phyloP scores from a whole-genome alignment of 768 basidiomycete species.

The Leccinum aurantiacum region DNA sequence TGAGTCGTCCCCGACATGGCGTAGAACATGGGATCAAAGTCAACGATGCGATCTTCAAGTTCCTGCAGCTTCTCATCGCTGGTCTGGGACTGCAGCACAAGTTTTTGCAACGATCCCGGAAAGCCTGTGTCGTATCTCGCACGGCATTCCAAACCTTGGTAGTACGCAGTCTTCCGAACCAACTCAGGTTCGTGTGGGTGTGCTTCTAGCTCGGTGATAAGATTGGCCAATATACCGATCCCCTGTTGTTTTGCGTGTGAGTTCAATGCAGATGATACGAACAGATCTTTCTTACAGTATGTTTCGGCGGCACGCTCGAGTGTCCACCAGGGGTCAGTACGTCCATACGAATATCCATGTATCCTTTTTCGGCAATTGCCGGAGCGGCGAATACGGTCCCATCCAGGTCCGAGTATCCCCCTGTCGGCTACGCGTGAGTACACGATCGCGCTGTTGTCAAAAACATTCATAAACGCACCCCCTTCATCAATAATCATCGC shows the following conservation, averaged over 20 bases:
- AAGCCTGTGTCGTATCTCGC: conserved; percentile 41
- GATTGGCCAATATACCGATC: conserved; percentile 51
- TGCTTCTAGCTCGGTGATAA: conserved; percentile 47
- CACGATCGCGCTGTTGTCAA: not conserved
- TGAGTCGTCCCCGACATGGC: conserved; percentile 27
- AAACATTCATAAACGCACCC: conserved; percentile 27
- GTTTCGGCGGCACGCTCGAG: conserved; percentile 52
- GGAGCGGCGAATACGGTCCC: conserved; percentile 29
- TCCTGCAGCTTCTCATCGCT: conserved; percentile 21
- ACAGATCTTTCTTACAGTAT: conserved; percentile 40
- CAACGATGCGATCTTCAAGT: conserved; percentile 16
- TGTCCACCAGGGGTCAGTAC: conserved; percentile 53
- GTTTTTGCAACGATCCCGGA: conserved; percentile 18
- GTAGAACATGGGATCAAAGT: conserved; percentile 24
- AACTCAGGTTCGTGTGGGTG: conserved; percentile 40
- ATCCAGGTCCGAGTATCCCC: conserved; percentile 27
- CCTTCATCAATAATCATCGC: conserved; percentile 61
- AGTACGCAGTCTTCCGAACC: conserved; percentile 24
- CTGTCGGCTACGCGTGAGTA: conserved; percentile 17
- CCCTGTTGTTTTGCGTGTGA: conserved; percentile 18
- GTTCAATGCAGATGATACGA: not conserved
- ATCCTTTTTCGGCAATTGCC: conserved; percentile 43
- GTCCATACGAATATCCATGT: conserved; percentile 41
- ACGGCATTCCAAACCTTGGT: conserved; percentile 40
- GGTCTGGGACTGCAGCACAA: conserved; percentile 23